Percentiles rank a stretch among this genome's conserved stretches.
phyloP scores from a whole-genome alignment of 2,329 filamentous ascomycete species.

The Cladosporium halotolerans region DNA sequence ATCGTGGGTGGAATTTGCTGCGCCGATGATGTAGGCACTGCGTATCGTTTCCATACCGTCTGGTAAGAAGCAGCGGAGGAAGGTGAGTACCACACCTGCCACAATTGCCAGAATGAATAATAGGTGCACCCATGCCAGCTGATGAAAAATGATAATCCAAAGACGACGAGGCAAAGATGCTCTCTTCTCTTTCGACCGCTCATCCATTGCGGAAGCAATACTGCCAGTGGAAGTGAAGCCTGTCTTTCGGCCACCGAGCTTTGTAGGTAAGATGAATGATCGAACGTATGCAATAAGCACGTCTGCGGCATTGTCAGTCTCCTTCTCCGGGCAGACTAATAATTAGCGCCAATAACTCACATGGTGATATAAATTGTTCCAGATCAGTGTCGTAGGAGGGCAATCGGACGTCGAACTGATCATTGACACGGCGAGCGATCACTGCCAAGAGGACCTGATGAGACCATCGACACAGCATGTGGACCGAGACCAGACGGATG shows the following conservation, averaged over 20 bases:
- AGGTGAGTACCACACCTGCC: neutral
- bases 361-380: conserved; percentile 11
- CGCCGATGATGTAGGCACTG: conserved; percentile 7
- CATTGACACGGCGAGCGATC: conserved; percentile 6
- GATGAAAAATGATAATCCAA: conserved; percentile 10
- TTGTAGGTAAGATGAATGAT: conserved; percentile 6
- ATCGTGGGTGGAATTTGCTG: neutral
- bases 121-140: conserved; percentile 9
- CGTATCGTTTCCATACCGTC: conserved; percentile 1
- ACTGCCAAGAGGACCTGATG: conserved; percentile 13
- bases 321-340: too few relatives aligned
- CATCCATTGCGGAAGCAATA: conserved; percentile 50
- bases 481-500: conserved; percentile 11
- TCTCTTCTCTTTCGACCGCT: conserved; percentile 41
- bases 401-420: conserved; percentile 6
- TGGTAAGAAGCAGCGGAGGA: conserved; percentile 4
- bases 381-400: conserved; percentile 12
- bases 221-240: conserved; percentile 58
- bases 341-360: neutral
- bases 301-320: neutral
- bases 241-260: conserved; percentile 51
- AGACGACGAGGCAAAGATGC: neutral
- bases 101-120: conserved; percentile 12
- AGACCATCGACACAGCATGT: conserved; percentile 12
- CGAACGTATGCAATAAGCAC: conserved; percentile 9